These are phyloP conservation scores for Pseudocercospora eumusae DNA, from an alignment of 2,329 filamentous ascomycete genomes.

Conservation along the genomic window DNA sequence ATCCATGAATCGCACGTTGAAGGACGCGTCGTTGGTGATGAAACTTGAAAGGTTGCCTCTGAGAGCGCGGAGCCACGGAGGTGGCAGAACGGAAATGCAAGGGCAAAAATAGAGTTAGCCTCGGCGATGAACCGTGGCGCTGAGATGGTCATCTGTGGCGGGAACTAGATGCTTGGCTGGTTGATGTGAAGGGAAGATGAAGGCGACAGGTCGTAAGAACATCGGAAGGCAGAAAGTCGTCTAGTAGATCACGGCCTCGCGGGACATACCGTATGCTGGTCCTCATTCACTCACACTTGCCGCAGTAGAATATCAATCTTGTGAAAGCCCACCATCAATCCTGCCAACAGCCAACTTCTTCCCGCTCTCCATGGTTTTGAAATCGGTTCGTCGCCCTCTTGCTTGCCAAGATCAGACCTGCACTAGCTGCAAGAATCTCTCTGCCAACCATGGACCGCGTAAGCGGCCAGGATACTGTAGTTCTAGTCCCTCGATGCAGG, in stretches of 20 bases:
- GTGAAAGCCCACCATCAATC: neutral
- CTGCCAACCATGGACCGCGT: neutral
- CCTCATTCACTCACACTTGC: neutral
- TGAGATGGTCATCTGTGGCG: neutral
- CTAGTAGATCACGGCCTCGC: neutral
- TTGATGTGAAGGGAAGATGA: too few species aligned
- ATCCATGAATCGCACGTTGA: slow-evolving; percentile 8
- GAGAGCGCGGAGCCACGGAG: slow-evolving; percentile 2
- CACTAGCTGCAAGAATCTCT: neutral
- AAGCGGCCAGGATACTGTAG: neutral
- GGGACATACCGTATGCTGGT: neutral
- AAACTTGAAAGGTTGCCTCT: neutral
- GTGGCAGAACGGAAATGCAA: slow-evolving; percentile 3
- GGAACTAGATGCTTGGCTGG: neutral
- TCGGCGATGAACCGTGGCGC: neutral
- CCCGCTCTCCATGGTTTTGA: too few species aligned
- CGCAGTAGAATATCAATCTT: neutral
- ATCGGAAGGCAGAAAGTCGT: neutral
- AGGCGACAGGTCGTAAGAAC: neutral
- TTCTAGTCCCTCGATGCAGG: neutral
- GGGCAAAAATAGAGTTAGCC: neutral
- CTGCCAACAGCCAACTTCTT: too few species aligned
- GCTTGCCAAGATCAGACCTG: neutral
- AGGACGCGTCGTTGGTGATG: neutral
- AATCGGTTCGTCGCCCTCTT: slow-evolving; percentile 2